Percentiles rank a stretch among this genome's conserved stretches.
Conservation (phyloP, 148 eudicot species). For the Simmondsia chinensis region DNA sequence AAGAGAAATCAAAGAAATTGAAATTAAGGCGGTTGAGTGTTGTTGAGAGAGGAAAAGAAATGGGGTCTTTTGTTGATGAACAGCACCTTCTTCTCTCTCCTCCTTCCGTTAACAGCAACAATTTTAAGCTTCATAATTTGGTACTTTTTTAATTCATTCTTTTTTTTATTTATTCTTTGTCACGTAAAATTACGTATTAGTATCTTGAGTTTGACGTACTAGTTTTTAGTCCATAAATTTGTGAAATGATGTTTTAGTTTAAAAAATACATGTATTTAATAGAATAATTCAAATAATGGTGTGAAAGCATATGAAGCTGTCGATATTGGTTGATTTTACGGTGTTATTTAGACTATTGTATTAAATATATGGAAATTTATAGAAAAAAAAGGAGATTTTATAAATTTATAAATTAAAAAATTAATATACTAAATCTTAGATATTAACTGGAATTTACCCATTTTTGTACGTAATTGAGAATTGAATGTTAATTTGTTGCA, state of each 20-base stretch:
- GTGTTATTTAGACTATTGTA: too few species aligned
- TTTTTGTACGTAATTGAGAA: neutral
- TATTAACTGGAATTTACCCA: neutral
- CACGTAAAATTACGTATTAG: too few species aligned
- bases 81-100: slow-evolving; percentile 7
- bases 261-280: too few species aligned
- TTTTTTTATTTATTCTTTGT: too few species aligned
- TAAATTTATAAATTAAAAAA: neutral
- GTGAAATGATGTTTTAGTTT: too few species aligned
- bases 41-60: slow-evolving; percentile 15
- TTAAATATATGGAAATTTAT: too few species aligned
- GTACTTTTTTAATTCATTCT: slow-evolving; percentile 20
- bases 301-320: too few species aligned
- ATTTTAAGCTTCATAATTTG: slow-evolving; percentile 34
- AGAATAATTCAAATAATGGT: too few species aligned
- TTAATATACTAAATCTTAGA: neutral
- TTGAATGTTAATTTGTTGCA: neutral
- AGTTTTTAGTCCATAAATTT: too few species aligned
- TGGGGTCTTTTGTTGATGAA: slow-evolving; percentile 26
- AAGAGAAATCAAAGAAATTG: slow-evolving; percentile 22
- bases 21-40: slow-evolving; percentile 27
- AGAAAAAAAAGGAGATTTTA: too few species aligned
- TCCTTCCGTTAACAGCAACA: slow-evolving; percentile 15
- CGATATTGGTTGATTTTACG: too few species aligned
- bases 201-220: too few species aligned